A percentile compares a stretch with the other conserved stretches of the same genome.
These are phyloP conservation scores for Suhomyces pyralidae DNA, from an alignment of 805 yeast species.

Conservation along the genomic window DNA sequence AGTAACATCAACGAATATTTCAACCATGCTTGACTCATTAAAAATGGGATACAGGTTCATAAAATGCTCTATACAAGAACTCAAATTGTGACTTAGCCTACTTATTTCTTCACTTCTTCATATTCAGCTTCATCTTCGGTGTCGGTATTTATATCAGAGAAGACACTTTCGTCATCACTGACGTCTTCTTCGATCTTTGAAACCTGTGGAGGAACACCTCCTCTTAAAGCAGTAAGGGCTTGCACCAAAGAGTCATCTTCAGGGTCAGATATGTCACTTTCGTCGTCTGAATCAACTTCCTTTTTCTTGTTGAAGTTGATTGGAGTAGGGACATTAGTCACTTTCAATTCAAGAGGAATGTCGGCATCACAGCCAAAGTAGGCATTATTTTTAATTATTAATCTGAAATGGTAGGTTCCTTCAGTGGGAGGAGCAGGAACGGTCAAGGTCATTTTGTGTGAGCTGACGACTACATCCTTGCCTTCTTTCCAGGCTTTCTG, in stretches of 20 bases:
- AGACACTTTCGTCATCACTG: conserved; percentile 36
- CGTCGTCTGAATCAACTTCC: conserved; percentile 44
- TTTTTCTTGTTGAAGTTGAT: conserved; percentile 14
- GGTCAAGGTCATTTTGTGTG: conserved; percentile 70
- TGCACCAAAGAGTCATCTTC: conserved; percentile 76
- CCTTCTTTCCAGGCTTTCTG: conserved; percentile 52
- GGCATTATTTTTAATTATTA: conserved; percentile 66
- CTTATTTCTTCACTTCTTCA: neutral
- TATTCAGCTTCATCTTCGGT: conserved; percentile 40
- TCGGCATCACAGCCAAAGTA: conserved; percentile 83
- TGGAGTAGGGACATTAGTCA: conserved; percentile 51
- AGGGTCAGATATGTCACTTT: conserved; percentile 59
- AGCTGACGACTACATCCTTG: conserved; percentile 49
- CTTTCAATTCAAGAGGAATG: conserved; percentile 67
- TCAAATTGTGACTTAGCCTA: neutral
- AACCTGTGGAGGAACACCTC: conserved; percentile 38
- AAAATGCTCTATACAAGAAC: neutral
- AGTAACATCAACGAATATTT: neutral
- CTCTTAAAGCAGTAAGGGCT: conserved; percentile 67
- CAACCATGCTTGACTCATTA: no score
- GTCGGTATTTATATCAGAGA: conserved; percentile 45
- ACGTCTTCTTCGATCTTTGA: conserved; percentile 32
- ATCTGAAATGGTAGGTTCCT: conserved; percentile 67
- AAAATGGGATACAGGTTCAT: no score
- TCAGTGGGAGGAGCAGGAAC: conserved; percentile 73